A percentile compares a stretch with the other conserved stretches of the same genome.
phyloP scores from a whole-genome alignment of 768 basidiomycete genomes.

The Symmetrospora coprosmae region DNA sequence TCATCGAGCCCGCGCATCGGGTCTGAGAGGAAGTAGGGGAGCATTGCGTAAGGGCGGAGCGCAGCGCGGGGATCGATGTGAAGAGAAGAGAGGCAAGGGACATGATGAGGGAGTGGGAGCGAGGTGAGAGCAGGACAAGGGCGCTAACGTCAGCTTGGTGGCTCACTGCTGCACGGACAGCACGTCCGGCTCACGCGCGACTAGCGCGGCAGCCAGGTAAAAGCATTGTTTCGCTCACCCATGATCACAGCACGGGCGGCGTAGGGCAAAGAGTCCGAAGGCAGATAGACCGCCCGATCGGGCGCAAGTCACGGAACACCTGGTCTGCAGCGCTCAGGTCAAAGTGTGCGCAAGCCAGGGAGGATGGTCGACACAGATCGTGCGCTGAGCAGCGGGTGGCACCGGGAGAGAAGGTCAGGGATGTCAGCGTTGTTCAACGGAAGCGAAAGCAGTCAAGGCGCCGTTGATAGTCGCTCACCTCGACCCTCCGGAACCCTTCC shows the following conservation, averaged over 20 bases:
- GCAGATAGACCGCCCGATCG: not conserved
- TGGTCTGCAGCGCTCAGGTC: not conserved
- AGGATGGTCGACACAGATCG: not conserved
- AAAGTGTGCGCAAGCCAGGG: not conserved
- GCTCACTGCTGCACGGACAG: not conserved
- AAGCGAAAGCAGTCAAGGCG: too few relatives aligned
- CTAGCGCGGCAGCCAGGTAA: too few relatives aligned
- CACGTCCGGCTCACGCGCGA: not conserved
- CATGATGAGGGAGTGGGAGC: not conserved
- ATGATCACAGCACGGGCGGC: not conserved
- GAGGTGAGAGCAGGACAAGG: too few relatives aligned
- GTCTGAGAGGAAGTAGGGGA: not conserved
- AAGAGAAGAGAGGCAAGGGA: not conserved
- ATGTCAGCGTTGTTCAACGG: not conserved
- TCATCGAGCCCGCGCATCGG: not conserved
- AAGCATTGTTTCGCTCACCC: too few relatives aligned
- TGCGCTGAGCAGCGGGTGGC: too few relatives aligned
- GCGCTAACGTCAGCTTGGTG: too few relatives aligned
- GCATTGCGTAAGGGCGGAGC: not conserved
- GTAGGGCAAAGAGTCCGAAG: not conserved
- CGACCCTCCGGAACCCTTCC: too few relatives aligned
- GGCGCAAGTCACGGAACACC: not conserved
- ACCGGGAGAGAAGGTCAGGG: not conserved
- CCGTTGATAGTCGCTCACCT: too few relatives aligned
- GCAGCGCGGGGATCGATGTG: not conserved